Evolutionary conservation across 352 stramenopile genomes (phyloP), one percentile per base, ranked within the genome.

Genomic region (Salisapilia sapeloensis): DNA sequence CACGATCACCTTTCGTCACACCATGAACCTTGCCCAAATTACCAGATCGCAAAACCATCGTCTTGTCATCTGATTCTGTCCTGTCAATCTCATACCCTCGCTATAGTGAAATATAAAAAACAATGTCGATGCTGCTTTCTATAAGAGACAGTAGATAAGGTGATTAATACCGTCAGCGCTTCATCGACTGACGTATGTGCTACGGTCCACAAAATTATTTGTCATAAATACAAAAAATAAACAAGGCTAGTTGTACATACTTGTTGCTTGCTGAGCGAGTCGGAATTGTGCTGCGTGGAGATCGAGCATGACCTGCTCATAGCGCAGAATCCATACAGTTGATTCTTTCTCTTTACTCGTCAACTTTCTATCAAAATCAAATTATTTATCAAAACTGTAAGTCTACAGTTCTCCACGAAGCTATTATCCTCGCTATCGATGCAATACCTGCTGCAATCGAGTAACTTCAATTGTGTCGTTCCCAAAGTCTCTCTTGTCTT

Each of bases 301-400:
- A 35, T 87, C 71, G 44, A 87, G 56, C 67, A 84, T 87, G 15
- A 81, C 71, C 37, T 87, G 71, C 21, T 87, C 70, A 29, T 87
- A 87, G 29, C 67, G 53, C 31, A 82, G 54, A 18, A 83, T 80
- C 71, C 71, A 87, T 2, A 79, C 32, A 5, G 53, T 51, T 5
- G 78, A 59, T 40, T 84, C 65, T 1, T 49, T 42, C 12, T 77
- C 58, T 19, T 71, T 72, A 12, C 57, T 50, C 2, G 38, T 50
- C 6, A 74, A 23, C 37, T 56, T 65, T 6, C 64, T 79, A 30
- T n/a, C n/a, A 4, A 37, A 7, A 13, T 14, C 6, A 33, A 15
- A 18, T 11, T 6, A 30, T 7, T 18, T 35, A 10, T 28, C 13
- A 10, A 10, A 28, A 12, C 24, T 12, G 24, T 13, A 28, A 13